Evolutionary conservation across 495 filamentous ascomycete genomes (phyloP).

Genomic region (Sabuloglossum arenarium): DNA sequence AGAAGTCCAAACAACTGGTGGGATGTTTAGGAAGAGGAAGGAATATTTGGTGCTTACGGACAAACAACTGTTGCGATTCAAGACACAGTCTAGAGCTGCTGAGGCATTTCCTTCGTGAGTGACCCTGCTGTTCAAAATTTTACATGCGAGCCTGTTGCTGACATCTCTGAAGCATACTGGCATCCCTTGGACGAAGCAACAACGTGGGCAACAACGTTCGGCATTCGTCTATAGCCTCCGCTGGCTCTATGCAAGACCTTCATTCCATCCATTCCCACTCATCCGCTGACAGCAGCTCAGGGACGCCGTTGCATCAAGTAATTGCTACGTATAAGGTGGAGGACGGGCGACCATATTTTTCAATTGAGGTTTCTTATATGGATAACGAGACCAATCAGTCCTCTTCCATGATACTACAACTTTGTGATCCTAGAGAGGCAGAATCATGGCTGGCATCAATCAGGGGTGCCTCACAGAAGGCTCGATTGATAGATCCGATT

Average conservation of each 20-base stretch:
- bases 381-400: conserved; percentile 48
- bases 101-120: conserved; percentile 32
- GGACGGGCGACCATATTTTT: conserved; percentile 55
- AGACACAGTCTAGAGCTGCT: conserved; percentile 43
- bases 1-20: conserved; percentile 58
- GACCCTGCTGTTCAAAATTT: not conserved
- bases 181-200: conserved; percentile 20
- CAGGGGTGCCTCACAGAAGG: conserved; percentile 33
- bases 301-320: conserved; percentile 41
- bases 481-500: conserved; percentile 28
- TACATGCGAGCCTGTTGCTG: conserved; percentile 4
- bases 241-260: conserved; percentile 39
- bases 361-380: conserved; percentile 55
- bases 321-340: conserved; percentile 64
- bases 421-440: conserved; percentile 49
- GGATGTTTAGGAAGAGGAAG: conserved; percentile 65
- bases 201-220: conserved; percentile 23
- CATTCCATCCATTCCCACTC: conserved; percentile 25
- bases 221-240: conserved; percentile 31
- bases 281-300: conserved; percentile 27
- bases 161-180: conserved; percentile 19
- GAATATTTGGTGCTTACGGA: conserved; percentile 87
- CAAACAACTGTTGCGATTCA: conserved; percentile 62
- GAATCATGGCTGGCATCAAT: conserved; percentile 57
- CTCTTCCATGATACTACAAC: conserved; percentile 43